Percentiles rank a stretch among this genome's conserved stretches.
These are phyloP conservation scores for Debaryomyces psychrophilus DNA, from an alignment of 1,139 yeast genomes.

Conservation along the genomic window DNA sequence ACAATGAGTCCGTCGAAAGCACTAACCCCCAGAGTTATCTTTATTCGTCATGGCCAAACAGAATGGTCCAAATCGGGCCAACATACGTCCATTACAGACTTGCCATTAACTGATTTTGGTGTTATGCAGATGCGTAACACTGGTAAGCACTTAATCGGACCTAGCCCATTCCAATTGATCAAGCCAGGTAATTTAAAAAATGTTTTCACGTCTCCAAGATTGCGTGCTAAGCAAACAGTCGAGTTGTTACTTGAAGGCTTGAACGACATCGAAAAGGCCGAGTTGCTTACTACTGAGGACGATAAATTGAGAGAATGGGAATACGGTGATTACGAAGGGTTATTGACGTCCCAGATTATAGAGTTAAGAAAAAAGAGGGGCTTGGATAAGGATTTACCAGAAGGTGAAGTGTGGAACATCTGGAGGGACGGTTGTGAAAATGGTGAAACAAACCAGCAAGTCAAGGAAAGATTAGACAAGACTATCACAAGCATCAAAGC, in stretches of 20 bases:
- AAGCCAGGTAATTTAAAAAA: conserved; percentile 64
- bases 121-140: conserved; percentile 73
- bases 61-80: conserved; percentile 96
- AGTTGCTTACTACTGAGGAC: conserved; percentile 55
- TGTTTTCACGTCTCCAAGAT: conserved; percentile 78
- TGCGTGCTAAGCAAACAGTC: conserved; percentile 75
- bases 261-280: conserved; percentile 47
- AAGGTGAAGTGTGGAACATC: conserved; percentile 66
- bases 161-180: conserved; percentile 54
- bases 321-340: conserved; percentile 93
- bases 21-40: conserved; percentile 72
- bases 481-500: conserved; percentile 63
- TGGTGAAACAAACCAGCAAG: conserved; percentile 73
- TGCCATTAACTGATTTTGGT: conserved; percentile 78
- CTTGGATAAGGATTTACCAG: conserved; percentile 37
- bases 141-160: conserved; percentile 69
- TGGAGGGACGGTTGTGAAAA: conserved; percentile 94
- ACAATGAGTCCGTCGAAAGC: conserved; percentile 17
- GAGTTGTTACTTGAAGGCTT: conserved; percentile 56
- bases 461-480: conserved; percentile 69
- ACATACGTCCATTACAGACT: conserved; percentile 83
- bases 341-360: conserved; percentile 66
- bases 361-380: conserved; percentile 64
- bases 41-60: conserved; percentile 89
- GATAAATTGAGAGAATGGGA: conserved; percentile 90